phyloP scores from a whole-genome alignment of 2,329 filamentous ascomycete genomes.

The Aspergillus calidoustus region DNA sequence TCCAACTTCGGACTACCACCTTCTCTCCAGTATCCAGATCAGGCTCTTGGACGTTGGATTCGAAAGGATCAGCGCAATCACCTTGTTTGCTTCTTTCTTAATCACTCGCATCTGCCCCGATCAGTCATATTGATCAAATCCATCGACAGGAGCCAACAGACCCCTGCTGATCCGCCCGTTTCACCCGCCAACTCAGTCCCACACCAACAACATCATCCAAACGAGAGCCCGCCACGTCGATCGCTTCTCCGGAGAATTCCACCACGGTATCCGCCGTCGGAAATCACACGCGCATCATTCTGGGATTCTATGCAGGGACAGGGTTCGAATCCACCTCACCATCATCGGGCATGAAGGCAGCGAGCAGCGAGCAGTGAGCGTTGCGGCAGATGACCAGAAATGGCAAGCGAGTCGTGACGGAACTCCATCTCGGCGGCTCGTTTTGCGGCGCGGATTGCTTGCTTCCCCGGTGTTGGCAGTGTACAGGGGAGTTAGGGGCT shows the following conservation, averaged over 20 bases:
- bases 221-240: conserved; percentile 8
- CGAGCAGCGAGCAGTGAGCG: not conserved
- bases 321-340: not conserved
- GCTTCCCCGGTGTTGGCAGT: not conserved
- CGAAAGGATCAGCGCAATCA: not conserved
- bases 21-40: too few relatives aligned
- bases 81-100: not conserved
- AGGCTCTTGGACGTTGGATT: not conserved
- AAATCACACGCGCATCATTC: not conserved
- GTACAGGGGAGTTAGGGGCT: not conserved
- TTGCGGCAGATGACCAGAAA: not conserved
- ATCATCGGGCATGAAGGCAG: not conserved
- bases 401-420: not conserved
- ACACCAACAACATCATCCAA: not conserved
- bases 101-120: not conserved
- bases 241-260: not conserved
- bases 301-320: not conserved
- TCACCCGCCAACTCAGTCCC: not conserved
- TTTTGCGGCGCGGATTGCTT: not conserved
- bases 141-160: not conserved
- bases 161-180: not conserved
- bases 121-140: not conserved
- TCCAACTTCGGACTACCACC: not conserved
- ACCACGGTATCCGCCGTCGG: not conserved
- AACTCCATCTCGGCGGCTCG: conserved; percentile 2